phyloP scores from a whole-genome alignment of 495 filamentous ascomycete genomes.

The Collariella sp. region DNA sequence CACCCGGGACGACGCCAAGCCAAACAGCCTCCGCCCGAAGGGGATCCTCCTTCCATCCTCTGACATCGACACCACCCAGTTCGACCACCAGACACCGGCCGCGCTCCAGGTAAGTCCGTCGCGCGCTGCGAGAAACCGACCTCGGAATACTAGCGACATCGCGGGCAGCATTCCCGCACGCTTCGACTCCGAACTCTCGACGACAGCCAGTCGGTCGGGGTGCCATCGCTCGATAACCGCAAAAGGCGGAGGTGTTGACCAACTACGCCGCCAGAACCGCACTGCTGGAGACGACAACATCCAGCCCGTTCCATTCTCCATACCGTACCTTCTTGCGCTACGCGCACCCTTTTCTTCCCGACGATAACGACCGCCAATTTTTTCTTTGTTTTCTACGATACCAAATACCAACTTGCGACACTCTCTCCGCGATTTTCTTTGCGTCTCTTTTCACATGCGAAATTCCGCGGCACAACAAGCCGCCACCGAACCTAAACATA shows the following conservation, averaged over 20 bases:
- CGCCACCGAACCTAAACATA: conserved; percentile 17
- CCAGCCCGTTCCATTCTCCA: not conserved
- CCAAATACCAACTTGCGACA: conserved; percentile 14
- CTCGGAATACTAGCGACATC: not conserved
- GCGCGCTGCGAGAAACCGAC: conserved; percentile 2
- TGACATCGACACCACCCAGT: conserved; percentile 6
- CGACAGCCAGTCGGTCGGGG: conserved; percentile 1
- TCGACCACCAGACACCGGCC: conserved; percentile 9
- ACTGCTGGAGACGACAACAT: conserved; percentile 7
- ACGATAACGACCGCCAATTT: conserved; percentile 15
- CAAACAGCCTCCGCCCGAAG: conserved; percentile 13
- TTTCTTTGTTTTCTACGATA: conserved; percentile 11
- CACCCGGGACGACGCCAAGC: conserved; percentile 9
- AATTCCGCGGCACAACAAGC: conserved; percentile 10
- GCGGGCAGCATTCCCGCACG: not conserved
- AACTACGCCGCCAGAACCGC: conserved; percentile 8
- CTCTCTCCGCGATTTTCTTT: conserved; percentile 9
- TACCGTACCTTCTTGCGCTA: conserved; percentile 1
- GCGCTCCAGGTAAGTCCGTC: conserved; percentile 9
- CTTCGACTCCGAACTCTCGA: not conserved
- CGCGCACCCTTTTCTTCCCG: not conserved
- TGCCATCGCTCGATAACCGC: conserved; percentile 4
- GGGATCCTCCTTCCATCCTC: conserved; percentile 9
- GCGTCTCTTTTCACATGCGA: conserved; percentile 21
- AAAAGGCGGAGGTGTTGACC: conserved; percentile 3